Percentiles rank a stretch among this genome's conserved stretches.
phyloP scores from a whole-genome alignment of 305 asterid genomes.

The Solanum aculeatissimum region DNA sequence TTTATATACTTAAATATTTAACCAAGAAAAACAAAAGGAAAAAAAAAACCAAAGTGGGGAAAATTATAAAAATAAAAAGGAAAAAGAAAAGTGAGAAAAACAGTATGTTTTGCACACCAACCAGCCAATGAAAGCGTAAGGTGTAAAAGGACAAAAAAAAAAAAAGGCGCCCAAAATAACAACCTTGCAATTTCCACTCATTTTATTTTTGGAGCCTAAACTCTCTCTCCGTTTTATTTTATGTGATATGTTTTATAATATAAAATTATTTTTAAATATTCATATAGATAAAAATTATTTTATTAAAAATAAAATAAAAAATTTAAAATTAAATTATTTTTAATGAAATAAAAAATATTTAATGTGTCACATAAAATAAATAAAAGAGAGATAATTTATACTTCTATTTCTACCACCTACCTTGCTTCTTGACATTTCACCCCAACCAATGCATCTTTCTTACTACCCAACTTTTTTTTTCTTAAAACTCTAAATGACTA shows the following conservation, averaged over 20 bases:
- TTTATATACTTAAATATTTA: neutral
- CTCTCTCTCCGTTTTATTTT: no score
- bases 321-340: no score
- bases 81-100: constrained; percentile 3
- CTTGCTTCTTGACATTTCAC: neutral
- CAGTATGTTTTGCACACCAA: neutral
- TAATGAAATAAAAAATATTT: no score
- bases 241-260: no score
- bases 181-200: neutral
- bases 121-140: neutral
- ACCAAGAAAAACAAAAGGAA: neutral
- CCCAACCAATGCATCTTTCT: neutral
- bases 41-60: neutral
- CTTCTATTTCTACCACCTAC: neutral
- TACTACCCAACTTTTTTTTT: neutral
- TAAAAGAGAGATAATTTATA: no score
- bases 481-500: neutral
- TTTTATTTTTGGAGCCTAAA: neutral
- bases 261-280: no score
- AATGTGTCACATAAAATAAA: no score
- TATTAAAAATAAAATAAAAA: no score
- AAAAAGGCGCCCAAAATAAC: neutral
- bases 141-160: neutral
- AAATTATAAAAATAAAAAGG: neutral
- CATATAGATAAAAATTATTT: no score